Percentiles rank a stretch among this genome's conserved stretches.
phyloP scores from a whole-genome alignment of 345 rosid species.

The Nephelium lappaceum region DNA sequence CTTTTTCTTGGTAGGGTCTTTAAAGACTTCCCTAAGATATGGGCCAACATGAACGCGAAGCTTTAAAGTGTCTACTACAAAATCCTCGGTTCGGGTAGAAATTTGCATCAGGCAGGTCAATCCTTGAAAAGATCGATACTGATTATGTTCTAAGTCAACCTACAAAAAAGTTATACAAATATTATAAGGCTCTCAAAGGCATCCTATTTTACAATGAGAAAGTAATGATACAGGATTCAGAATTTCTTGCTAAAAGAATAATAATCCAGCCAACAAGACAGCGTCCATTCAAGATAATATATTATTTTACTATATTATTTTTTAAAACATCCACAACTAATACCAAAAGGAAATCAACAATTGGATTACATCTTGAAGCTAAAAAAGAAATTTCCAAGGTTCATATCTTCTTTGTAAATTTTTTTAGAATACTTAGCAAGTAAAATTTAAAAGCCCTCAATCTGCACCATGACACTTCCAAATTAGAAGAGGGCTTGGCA shows the following conservation, averaged over 20 bases:
- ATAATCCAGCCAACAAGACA: not conserved
- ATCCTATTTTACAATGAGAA: not conserved
- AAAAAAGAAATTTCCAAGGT: not conserved
- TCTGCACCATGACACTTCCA: not conserved
- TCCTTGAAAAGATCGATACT: conserved; percentile 95
- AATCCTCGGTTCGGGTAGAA: conserved; percentile 92
- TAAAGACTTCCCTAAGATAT: conserved; percentile 80
- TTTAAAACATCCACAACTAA: not conserved
- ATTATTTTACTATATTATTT: not conserved
- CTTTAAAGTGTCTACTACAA: conserved; percentile 81
- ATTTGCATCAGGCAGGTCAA: conserved; percentile 97
- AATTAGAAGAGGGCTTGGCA: not conserved
- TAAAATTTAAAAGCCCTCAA: not conserved
- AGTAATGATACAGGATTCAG: not conserved
- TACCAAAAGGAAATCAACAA: not conserved
- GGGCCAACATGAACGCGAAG: conserved; percentile 86
- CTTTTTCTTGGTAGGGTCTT: conserved; percentile 90
- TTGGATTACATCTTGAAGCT: not conserved
- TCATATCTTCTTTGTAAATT: not conserved
- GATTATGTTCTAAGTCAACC: conserved; percentile 99
- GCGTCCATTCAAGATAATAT: not conserved
- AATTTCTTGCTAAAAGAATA: not conserved
- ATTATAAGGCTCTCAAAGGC: not conserved
- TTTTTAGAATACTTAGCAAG: not conserved
- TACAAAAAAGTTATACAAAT: conserved; percentile 28